Evolutionary conservation across 257 asterid species (phyloP).

Genomic region (Nyctanthes arbortristis): DNA sequence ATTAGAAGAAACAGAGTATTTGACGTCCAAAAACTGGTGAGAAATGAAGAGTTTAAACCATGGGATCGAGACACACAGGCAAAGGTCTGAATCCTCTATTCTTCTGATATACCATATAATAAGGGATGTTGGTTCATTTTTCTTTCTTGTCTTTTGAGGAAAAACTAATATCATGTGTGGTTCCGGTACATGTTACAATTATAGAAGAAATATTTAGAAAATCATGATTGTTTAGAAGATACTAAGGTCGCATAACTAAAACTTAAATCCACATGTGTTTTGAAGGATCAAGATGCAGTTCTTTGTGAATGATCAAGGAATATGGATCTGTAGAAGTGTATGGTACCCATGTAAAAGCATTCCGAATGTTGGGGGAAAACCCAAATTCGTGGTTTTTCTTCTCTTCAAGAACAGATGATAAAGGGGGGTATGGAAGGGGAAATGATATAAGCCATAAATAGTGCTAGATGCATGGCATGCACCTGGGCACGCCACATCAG

Average conservation of each 20-base stretch:
- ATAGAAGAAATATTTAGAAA: too few species aligned
- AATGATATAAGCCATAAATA: too few species aligned
- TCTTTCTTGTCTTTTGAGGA: neutral
- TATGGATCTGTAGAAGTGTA: neutral
- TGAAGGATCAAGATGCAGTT: neutral
- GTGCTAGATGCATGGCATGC: too few species aligned
- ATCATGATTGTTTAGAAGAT: neutral
- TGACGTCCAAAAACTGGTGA: constrained; percentile 78
- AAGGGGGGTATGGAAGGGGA: too few species aligned
- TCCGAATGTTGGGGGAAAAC: too few species aligned
- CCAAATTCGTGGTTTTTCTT: too few species aligned
- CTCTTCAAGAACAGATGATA: too few species aligned
- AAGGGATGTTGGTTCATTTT: neutral
- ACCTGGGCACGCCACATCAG: too few species aligned
- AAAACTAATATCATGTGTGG: neutral
- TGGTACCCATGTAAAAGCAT: neutral
- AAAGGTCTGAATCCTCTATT: constrained; percentile 55
- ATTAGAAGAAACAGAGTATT: constrained; percentile 60
- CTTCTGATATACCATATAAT: constrained; percentile 15
- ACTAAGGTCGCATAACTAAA: neutral
- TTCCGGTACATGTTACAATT: too few species aligned
- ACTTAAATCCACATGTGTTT: neutral
- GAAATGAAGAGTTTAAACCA: constrained; percentile 65
- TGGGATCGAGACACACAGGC: constrained; percentile 89
- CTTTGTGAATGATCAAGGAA: neutral